A percentile compares a stretch with the other conserved stretches of the same genome.
Evolutionary conservation across 2,329 filamentous ascomycete species (phyloP).

Genomic region (Fusarium mundagurra): DNA sequence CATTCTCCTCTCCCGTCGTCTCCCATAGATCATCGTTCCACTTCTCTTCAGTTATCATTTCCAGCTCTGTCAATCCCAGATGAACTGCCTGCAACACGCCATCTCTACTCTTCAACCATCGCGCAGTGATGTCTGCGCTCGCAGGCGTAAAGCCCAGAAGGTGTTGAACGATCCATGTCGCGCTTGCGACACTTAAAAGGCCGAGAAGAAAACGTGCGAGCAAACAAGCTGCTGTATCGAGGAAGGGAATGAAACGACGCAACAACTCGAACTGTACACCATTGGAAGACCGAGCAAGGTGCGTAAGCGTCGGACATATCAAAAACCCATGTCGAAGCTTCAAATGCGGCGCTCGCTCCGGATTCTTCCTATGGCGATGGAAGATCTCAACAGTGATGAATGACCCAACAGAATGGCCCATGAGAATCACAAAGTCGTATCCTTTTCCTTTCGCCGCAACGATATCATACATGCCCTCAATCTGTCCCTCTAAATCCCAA

Average conservation of each 20-base stretch:
- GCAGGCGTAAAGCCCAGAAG: slow-evolving; percentile 60
- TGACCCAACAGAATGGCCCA: slow-evolving; percentile 79
- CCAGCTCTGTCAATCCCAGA: slow-evolving; percentile 69
- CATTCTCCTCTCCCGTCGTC: slow-evolving; percentile 30
- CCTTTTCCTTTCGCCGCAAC: slow-evolving; percentile 50
- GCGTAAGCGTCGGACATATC: slow-evolving; percentile 79
- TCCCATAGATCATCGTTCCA: slow-evolving; percentile 72
- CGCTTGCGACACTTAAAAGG: slow-evolving; percentile 51
- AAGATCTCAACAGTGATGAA: slow-evolving; percentile 78
- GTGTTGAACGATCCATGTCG: slow-evolving; percentile 55
- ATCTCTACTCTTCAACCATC: slow-evolving; percentile 65
- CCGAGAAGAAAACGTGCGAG: slow-evolving; percentile 55
- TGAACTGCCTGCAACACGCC: slow-evolving; percentile 69
- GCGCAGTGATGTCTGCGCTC: slow-evolving; percentile 60
- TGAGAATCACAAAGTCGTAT: slow-evolving; percentile 70
- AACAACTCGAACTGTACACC: slow-evolving; percentile 58
- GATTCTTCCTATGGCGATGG: slow-evolving; percentile 60
- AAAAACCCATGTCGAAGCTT: slow-evolving; percentile 65
- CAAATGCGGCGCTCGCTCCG: slow-evolving; percentile 49
- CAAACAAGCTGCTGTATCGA: slow-evolving; percentile 54
- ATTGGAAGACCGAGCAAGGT: slow-evolving; percentile 71
- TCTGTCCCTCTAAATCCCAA: slow-evolving; percentile 64
- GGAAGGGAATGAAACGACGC: slow-evolving; percentile 53
- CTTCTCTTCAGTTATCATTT: slow-evolving; percentile 64
- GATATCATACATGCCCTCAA: slow-evolving; percentile 54